A percentile compares a stretch with the other conserved stretches of the same genome.
Evolutionary conservation across 1,139 yeast genomes (phyloP).

Genomic region (Candida gigantensis): DNA sequence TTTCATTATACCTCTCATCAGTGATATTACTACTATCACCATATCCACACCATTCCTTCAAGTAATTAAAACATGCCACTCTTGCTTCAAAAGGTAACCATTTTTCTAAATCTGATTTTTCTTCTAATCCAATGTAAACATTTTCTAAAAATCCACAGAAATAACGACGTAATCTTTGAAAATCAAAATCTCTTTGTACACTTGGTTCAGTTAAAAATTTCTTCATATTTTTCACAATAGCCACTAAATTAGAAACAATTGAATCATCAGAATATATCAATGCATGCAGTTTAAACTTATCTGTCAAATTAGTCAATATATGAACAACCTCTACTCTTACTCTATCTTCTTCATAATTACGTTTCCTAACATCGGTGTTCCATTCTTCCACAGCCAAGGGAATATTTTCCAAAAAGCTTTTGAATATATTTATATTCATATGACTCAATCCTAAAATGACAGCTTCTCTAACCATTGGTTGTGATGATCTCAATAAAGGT

Average conservation of each 20-base stretch:
- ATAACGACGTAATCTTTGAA: conserved; percentile 75
- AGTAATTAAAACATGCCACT: conserved; percentile 74
- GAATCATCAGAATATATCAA: conserved; percentile 64
- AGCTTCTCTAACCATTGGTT: conserved; percentile 76
- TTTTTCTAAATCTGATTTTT: conserved; percentile 38
- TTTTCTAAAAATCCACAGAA: conserved; percentile 78
- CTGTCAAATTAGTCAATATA: conserved; percentile 67
- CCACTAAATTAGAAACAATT: conserved; percentile 64
- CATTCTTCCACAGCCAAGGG: conserved; percentile 64
- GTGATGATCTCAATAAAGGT: conserved; percentile 74
- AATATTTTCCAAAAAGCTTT: conserved; percentile 76
- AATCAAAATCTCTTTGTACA: conserved; percentile 68
- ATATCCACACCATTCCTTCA: conserved; percentile 94
- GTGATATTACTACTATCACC: conserved; percentile 66
- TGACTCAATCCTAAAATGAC: conserved; percentile 85
- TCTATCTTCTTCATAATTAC: conserved; percentile 46
- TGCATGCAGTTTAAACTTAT: conserved; percentile 51
- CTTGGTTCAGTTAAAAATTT: conserved; percentile 57
- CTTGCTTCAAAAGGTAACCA: conserved; percentile 87
- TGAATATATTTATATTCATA: conserved; percentile 85
- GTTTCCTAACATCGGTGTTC: conserved; percentile 36
- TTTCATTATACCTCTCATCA: conserved; percentile 65
- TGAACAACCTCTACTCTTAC: conserved; percentile 79
- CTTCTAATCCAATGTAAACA: conserved; percentile 56
- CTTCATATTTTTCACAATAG: conserved; percentile 66